These are phyloP conservation scores for Mycotypha africana DNA, from an alignment of 371 early-diverging fungal genomes.

Conservation along the genomic window DNA sequence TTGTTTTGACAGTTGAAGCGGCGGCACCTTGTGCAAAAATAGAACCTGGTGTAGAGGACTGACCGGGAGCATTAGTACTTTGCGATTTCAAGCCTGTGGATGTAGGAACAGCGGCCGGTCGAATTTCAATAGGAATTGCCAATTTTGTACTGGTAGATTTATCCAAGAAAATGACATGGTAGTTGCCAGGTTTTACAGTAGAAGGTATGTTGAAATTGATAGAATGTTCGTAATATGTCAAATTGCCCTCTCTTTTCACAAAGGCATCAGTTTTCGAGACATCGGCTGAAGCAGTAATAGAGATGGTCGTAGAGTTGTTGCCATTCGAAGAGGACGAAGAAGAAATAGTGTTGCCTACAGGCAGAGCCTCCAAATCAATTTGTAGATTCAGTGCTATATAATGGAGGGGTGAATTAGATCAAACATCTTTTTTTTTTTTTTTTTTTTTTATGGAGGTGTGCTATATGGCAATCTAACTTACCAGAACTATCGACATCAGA, in stretches of 20 bases:
- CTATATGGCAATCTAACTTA: no score
- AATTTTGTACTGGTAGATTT: constrained; percentile 36
- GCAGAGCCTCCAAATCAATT: constrained; percentile 18
- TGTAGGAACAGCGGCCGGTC: constrained; percentile 31
- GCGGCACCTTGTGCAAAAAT: constrained; percentile 31
- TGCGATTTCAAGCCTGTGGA: constrained; percentile 17
- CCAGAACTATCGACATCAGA: constrained; percentile 39
- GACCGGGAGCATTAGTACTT: constrained; percentile 19
- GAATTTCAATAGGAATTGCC: constrained; percentile 42
- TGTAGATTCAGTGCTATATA: constrained; percentile 26
- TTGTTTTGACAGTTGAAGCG: not conserved
- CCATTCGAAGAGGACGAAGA: no score
- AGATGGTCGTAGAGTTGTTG: constrained; percentile 13
- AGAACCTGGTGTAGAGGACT: constrained; percentile 19
- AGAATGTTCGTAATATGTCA: constrained; percentile 43
- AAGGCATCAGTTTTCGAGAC: constrained; percentile 36
- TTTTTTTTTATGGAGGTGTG: no score
- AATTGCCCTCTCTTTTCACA: constrained; percentile 33
- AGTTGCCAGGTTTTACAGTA: constrained; percentile 32
- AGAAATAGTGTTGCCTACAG: constrained; percentile 1
- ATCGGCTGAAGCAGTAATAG: constrained; percentile 35
- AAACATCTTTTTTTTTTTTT: no score
- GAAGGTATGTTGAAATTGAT: constrained; percentile 39
- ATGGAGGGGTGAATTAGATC: no score
- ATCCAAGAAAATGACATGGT: constrained; percentile 34